Evolutionary conservation across 352 stramenopile species (phyloP), one percentile per base, ranked within the genome.

Genomic region (Phytophthora idaei): DNA sequence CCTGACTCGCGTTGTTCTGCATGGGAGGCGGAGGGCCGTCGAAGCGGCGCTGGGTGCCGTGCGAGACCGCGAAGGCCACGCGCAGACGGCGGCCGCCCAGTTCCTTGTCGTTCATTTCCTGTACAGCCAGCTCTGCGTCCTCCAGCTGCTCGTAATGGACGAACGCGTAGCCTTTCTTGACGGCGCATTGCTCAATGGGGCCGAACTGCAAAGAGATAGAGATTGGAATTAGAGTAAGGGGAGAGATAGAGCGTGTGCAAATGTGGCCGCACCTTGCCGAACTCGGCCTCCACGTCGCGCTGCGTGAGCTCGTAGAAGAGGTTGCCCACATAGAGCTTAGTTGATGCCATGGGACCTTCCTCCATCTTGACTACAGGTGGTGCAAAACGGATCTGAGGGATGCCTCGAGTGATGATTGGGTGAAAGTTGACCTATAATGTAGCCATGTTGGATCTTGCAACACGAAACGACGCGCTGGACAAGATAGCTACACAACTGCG

Each of bases 291-390:
- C 11, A 85, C 57, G 32, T 87, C 81, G 15, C 49, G 46, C 56
- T 76, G 61, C 25, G 81, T 71, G 37, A 84, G 57, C 42, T 87
- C 73, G 61, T 80, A 87, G 65, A 80, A 73, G 41, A 89, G 64
- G 55, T 90, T 90, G 29, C 81, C 81, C 41, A 90, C 76, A 60
- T 89, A 90, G 50, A 90, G 60, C 72, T 89, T 90, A n/a, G 76
- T 76, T 63, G 81, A 87, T 12, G 74, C 67, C 61, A 67, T 74
- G 6, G 67, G 57, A 7, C 28, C 7, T 34, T 69, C 57, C 6
- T 65, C 57, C 61, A 69, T 69, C 28, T 7, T 60, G 25, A 17
- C 6, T 59, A 27, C 42, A 37, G 21, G 17, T 45, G 29, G 10
- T n/a, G 21, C 21, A 66, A 59, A 64, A 48, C 46, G 64, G 50